Conservation (phyloP, 1,284 basidiomycete species). For the Inonotus obliquus region DNA sequence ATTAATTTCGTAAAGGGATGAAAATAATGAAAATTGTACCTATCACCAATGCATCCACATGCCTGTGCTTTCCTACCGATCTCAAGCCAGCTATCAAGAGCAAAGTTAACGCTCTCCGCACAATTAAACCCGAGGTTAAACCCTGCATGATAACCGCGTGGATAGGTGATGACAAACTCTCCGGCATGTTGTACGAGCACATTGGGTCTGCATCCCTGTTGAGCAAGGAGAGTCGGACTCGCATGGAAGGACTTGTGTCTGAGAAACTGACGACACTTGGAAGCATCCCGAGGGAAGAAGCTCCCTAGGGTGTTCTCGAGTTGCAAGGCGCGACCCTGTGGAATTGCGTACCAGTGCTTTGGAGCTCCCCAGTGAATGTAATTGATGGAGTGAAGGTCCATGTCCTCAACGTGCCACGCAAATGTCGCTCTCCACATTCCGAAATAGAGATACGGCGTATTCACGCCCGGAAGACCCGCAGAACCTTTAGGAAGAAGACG, state of each 20-base stretch:
- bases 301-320: conserved; percentile 83
- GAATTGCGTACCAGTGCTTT: conserved; percentile 95
- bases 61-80: conserved; percentile 78
- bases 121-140: conserved; percentile 98
- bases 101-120: conserved; percentile 98
- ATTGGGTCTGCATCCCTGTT: conserved; percentile 82
- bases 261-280: conserved; percentile 87
- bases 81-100: conserved; percentile 92
- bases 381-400: conserved; percentile 98
- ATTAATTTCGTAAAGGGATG: background rate
- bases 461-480: conserved; percentile 88
- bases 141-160: conserved; percentile 91
- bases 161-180: conserved; percentile 96
- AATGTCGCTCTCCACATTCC: conserved; percentile 99
- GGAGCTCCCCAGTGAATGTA: conserved; percentile 99
- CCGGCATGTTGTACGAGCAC: conserved; percentile 85
- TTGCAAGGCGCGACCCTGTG: conserved; percentile 74
- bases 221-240: conserved; percentile 79
- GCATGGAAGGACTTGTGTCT: conserved; percentile 96
- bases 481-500: conserved; percentile 67
- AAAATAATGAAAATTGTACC: conserved; percentile 41
- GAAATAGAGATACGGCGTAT: conserved; percentile 97
- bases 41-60: conserved; percentile 81
- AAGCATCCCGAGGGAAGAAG: conserved; percentile 83
- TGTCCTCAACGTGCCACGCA: conserved; percentile 98